phyloP scores from a whole-genome alignment of 2,329 filamentous ascomycete species.

The Orbilia oligospora region DNA sequence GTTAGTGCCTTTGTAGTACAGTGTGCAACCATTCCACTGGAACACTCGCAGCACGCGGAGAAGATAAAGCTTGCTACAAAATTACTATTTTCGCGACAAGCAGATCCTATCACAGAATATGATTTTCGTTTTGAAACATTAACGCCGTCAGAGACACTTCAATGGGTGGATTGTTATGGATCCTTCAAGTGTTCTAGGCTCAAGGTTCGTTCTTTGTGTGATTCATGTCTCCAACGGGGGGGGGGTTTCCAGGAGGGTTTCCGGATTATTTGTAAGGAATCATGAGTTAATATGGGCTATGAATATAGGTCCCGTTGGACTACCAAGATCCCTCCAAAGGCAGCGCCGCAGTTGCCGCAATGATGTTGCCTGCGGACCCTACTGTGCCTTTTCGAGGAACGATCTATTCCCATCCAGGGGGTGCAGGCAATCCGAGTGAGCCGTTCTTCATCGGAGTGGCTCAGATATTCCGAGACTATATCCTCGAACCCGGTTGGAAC shows the following conservation, averaged over 20 bases:
- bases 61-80: slow-evolving; percentile 27
- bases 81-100: slow-evolving; percentile 26
- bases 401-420: slow-evolving; percentile 39
- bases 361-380: slow-evolving; percentile 42
- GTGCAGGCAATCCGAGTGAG: slow-evolving; percentile 35
- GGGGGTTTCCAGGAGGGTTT: neutral
- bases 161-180: slow-evolving; percentile 57
- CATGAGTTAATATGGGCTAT: neutral
- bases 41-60: slow-evolving; percentile 17
- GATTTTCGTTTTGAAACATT: slow-evolving; percentile 49
- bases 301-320: slow-evolving; percentile 44
- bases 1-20: slow-evolving; percentile 25
- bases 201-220: slow-evolving; percentile 32
- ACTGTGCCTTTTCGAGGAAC: slow-evolving; percentile 28
- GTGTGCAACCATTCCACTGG: slow-evolving; percentile 33
- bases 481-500: slow-evolving; percentile 50
- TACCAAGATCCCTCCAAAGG: slow-evolving; percentile 44
- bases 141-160: slow-evolving; percentile 32
- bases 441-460: slow-evolving; percentile 34
- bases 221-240: neutral
- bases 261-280: neutral
- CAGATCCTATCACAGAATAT: slow-evolving; percentile 32
- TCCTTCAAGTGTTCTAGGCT: slow-evolving; percentile 48
- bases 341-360: slow-evolving; percentile 38
- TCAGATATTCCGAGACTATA: slow-evolving; percentile 36